phyloP scores from a whole-genome alignment of 257 asterid species.

The Craterostigma plantagineum region DNA sequence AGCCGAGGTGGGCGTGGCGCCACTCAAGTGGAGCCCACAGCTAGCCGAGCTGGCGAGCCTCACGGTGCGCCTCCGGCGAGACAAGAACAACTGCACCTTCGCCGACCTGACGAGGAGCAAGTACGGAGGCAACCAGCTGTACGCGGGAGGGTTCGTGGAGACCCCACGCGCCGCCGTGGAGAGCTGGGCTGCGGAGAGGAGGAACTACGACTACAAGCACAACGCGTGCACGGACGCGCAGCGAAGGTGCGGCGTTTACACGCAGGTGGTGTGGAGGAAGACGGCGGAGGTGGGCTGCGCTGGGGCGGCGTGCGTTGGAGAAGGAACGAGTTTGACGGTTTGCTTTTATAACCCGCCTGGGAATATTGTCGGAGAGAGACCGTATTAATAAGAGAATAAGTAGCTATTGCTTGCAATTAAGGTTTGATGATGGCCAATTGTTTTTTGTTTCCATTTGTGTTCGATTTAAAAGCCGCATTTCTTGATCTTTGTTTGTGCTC shows the following conservation, averaged over 20 bases:
- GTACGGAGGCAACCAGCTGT: slow-evolving; percentile 73
- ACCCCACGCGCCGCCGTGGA: slow-evolving; percentile 46
- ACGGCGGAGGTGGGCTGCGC: slow-evolving; percentile 67
- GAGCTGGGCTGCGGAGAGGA: slow-evolving; percentile 68
- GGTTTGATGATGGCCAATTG: too few species aligned
- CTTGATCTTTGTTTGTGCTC: too few species aligned
- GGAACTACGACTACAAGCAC: slow-evolving; percentile 34
- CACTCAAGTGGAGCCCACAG: slow-evolving; percentile 49
- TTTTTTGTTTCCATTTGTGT: too few species aligned
- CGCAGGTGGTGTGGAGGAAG: slow-evolving; percentile 84
- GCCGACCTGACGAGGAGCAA: slow-evolving; percentile 32
- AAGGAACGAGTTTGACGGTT: slow-evolving; percentile 31
- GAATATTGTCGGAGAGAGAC: slow-evolving; percentile 75
- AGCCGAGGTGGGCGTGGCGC: slow-evolving; percentile 49
- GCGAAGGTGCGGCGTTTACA: slow-evolving; percentile 70
- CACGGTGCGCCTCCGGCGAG: slow-evolving; percentile 42
- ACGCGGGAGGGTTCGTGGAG: slow-evolving; percentile 34
- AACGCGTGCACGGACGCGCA: slow-evolving; percentile 41
- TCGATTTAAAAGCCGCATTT: too few species aligned
- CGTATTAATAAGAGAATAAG: slow-evolving; percentile 22
- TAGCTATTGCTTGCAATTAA: too few species aligned
- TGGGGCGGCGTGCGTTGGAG: slow-evolving; percentile 34
- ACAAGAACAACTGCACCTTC: slow-evolving; percentile 49
- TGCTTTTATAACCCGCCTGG: slow-evolving; percentile 86
- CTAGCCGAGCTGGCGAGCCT: slow-evolving; percentile 61